These are phyloP conservation scores for Melanomma pulvis-pyrius DNA, from an alignment of 495 filamentous ascomycete genomes.

Conservation along the genomic window DNA sequence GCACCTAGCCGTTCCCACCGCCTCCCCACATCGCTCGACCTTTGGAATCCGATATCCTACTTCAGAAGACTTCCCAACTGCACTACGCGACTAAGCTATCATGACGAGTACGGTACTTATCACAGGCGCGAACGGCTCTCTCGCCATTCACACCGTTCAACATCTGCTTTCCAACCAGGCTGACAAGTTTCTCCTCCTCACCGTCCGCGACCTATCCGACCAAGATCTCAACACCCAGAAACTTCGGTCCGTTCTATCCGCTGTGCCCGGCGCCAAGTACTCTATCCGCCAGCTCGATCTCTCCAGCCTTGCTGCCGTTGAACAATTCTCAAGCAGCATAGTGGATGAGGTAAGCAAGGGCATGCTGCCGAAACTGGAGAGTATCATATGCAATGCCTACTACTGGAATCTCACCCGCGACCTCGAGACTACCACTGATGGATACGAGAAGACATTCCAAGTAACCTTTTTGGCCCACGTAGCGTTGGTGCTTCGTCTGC, in stretches of 20 bases:
- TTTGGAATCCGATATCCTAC: too few relatives aligned
- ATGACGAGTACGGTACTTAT: constrained; percentile 49
- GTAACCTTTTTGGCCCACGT: constrained; percentile 16
- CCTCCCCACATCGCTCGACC: too few relatives aligned
- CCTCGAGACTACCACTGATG: constrained; percentile 17
- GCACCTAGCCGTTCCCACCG: too few relatives aligned
- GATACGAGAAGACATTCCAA: constrained; percentile 7
- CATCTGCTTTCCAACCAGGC: constrained; percentile 48
- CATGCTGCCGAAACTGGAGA: constrained; percentile 45
- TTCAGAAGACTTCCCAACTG: too few relatives aligned
- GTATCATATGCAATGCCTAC: constrained; percentile 54
- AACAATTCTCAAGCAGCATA: constrained; percentile 46
- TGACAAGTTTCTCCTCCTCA: constrained; percentile 45
- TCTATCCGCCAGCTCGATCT: constrained; percentile 50
- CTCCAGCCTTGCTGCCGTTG: constrained; percentile 43
- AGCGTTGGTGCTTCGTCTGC: constrained; percentile 1
- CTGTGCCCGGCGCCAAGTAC: constrained; percentile 42
- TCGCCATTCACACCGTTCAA: constrained; percentile 50
- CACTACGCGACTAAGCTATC: too few relatives aligned
- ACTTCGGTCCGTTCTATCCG: constrained; percentile 44
- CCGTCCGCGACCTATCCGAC: constrained; percentile 50
- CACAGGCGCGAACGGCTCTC: constrained; percentile 55
- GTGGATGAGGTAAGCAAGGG: constrained; percentile 38
- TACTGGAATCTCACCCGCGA: constrained; percentile 46
- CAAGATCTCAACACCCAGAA: constrained; percentile 50